These are phyloP conservation scores for Eremothecium sinecaudum DNA, from an alignment of 1,139 yeast species.

Conservation along the genomic window DNA sequence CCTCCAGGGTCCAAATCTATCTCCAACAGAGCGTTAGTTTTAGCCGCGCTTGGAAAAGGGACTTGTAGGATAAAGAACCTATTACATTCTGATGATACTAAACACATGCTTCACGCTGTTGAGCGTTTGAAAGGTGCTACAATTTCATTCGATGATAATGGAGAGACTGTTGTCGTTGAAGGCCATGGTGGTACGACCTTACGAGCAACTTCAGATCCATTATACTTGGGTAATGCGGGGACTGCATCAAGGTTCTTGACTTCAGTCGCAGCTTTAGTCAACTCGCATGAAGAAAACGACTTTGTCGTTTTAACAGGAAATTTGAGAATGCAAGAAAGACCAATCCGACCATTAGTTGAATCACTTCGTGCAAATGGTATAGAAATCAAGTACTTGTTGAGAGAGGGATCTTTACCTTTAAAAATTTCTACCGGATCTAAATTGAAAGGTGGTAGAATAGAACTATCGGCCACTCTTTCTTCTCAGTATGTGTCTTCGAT, in stretches of 20 bases:
- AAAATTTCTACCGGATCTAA: constrained; percentile 60
- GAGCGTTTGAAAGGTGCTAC: constrained; percentile 70
- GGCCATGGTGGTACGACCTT: constrained; percentile 78
- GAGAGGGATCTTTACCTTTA: constrained; percentile 79
- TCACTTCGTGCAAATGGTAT: constrained; percentile 80
- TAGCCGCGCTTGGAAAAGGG: constrained; percentile 88
- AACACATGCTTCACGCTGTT: constrained; percentile 88
- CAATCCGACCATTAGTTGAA: constrained; percentile 92
- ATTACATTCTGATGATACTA: constrained; percentile 91
- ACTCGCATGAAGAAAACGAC: constrained; percentile 35
- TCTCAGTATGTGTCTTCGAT: constrained; percentile 96
- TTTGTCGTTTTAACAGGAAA: constrained; percentile 78
- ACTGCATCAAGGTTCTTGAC: constrained; percentile 94
- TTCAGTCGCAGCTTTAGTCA: constrained; percentile 77
- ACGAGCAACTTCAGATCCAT: constrained; percentile 48
- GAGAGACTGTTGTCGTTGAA: constrained; percentile 72
- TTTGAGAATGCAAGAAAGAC: constrained; percentile 95
- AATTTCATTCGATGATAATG: constrained; percentile 72
- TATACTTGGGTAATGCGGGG: constrained; percentile 95
- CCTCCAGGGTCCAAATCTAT: constrained; percentile 99
- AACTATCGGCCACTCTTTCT: constrained; percentile 89
- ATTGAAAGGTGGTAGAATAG: constrained; percentile 83
- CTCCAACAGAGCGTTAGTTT: constrained; percentile 83
- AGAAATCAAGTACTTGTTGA: constrained; percentile 57
- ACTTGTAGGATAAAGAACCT: constrained; percentile 73